A percentile compares a stretch with the other conserved stretches of the same genome.
phyloP scores from a whole-genome alignment of 768 basidiomycete genomes.

The Pleurotus pulmonarius region DNA sequence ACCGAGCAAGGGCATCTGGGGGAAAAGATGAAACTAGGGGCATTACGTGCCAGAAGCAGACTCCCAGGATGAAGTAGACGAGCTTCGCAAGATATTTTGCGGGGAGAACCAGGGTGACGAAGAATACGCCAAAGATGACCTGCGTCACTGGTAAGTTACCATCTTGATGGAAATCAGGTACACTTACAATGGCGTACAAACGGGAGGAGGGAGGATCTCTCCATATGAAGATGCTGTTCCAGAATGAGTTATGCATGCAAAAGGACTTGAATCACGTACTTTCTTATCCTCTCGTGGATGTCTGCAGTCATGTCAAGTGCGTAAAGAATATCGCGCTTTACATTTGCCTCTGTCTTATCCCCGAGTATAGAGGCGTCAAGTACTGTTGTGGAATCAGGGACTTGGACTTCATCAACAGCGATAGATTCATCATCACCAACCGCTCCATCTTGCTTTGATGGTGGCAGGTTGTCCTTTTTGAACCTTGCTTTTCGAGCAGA shows the following conservation, averaged over 20 bases:
- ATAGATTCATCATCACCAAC: not conserved
- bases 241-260: not conserved
- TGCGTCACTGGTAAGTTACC: slow-evolving; percentile 18
- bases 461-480: slow-evolving; percentile 18
- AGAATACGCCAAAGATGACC: slow-evolving; percentile 34
- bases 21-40: slow-evolving; percentile 55
- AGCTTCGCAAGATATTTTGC: slow-evolving; percentile 47
- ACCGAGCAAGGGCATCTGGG: slow-evolving; percentile 43
- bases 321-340: slow-evolving; percentile 39
- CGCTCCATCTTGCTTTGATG: not conserved
- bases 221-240: slow-evolving; percentile 63
- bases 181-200: slow-evolving; percentile 44
- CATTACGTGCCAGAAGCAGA: slow-evolving; percentile 59
- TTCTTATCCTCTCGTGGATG: slow-evolving; percentile 60
- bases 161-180: not conserved
- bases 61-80: slow-evolving; percentile 40
- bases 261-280: slow-evolving; percentile 33
- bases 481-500: slow-evolving; percentile 29
- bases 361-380: slow-evolving; percentile 26
- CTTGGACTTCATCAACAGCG: slow-evolving; percentile 3
- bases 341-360: slow-evolving; percentile 30
- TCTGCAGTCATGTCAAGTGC: slow-evolving; percentile 49
- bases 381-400: slow-evolving; percentile 18
- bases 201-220: slow-evolving; percentile 47
- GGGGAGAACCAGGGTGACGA: slow-evolving; percentile 42